These are phyloP conservation scores for Aspergillus pseudonomiae DNA, from an alignment of 2,329 filamentous ascomycete species.

Conservation along the genomic window DNA sequence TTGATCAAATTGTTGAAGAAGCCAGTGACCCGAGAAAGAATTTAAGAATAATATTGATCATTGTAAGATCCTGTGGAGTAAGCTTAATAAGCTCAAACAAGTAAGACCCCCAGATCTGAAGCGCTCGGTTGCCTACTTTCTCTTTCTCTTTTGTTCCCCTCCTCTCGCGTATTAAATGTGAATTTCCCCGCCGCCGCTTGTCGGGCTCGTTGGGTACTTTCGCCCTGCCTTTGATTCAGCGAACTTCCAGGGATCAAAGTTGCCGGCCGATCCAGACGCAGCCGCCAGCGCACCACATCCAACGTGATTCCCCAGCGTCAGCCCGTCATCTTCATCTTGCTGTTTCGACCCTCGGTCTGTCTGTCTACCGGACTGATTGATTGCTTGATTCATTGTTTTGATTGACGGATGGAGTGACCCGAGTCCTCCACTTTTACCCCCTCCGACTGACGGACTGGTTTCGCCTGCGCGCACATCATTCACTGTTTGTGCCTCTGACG, in stretches of 20 bases:
- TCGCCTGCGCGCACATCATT: slow-evolving; percentile 22
- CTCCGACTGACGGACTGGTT: slow-evolving; percentile 21
- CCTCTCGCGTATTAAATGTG: slow-evolving; percentile 15
- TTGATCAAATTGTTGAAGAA: background rate
- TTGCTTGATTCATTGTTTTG: slow-evolving; percentile 19
- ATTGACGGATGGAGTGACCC: slow-evolving; percentile 7
- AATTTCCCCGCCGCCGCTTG: slow-evolving; percentile 20
- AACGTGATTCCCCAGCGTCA: slow-evolving; percentile 23
- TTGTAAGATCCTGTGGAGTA: background rate
- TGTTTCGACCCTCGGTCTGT: background rate
- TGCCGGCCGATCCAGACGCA: slow-evolving; percentile 31
- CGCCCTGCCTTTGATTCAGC: slow-evolving; percentile 14
- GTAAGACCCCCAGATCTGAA: background rate
- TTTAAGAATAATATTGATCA: background rate
- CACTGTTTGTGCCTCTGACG: slow-evolving; percentile 13
- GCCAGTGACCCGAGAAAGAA: background rate
- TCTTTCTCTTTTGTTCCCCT: slow-evolving; percentile 10
- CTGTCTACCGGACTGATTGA: background rate
- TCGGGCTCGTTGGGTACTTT: slow-evolving; percentile 27
- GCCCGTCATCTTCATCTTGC: slow-evolving; percentile 14
- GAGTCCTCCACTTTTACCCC: slow-evolving; percentile 10
- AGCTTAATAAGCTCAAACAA: background rate
- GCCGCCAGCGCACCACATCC: slow-evolving; percentile 26
- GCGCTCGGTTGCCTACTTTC: background rate
- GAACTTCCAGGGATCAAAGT: slow-evolving; percentile 26